Evolutionary conservation across 75 land plant genomes (phyloP).

Genomic region (Isoetes taiwanensis): DNA sequence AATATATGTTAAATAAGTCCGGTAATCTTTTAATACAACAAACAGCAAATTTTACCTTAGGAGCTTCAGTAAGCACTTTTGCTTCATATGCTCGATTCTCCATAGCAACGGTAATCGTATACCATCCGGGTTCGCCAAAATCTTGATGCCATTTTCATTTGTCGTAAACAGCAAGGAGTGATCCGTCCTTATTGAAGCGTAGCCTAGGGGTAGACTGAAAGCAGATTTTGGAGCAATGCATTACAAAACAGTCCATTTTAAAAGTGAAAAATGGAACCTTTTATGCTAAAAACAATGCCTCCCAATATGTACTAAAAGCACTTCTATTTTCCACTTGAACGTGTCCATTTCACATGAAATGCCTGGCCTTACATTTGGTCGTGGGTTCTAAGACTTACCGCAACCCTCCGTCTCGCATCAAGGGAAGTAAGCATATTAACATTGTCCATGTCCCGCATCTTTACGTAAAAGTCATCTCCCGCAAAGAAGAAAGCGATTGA

Average conservation of each 20-base stretch:
- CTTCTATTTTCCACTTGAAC: no score
- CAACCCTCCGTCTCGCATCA: slow-evolving; percentile 56
- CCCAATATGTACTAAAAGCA: no score
- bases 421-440: slow-evolving; percentile 26
- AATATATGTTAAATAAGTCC: no score
- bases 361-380: no score
- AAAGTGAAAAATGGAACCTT: no score
- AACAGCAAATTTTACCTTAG: slow-evolving; percentile 30
- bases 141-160: slow-evolving; percentile 63
- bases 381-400: slow-evolving; percentile 27
- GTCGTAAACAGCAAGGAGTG: slow-evolving; percentile 71
- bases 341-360: no score
- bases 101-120: slow-evolving; percentile 34
- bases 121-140: slow-evolving; percentile 69
- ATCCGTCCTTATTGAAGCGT: slow-evolving; percentile 76
- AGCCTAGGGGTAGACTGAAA: slow-evolving; percentile 53
- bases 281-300: no score
- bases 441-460: slow-evolving; percentile 76
- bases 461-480: slow-evolving; percentile 59
- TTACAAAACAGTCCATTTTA: no score
- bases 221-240: no score
- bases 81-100: slow-evolving; percentile 42
- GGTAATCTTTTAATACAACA: background rate
- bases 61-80: slow-evolving; percentile 33
- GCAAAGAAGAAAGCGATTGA: slow-evolving; percentile 56